Evolutionary conservation across 805 yeast species (phyloP), one percentile per base, ranked within the genome.

Genomic region (Ogataea kodamae): DNA sequence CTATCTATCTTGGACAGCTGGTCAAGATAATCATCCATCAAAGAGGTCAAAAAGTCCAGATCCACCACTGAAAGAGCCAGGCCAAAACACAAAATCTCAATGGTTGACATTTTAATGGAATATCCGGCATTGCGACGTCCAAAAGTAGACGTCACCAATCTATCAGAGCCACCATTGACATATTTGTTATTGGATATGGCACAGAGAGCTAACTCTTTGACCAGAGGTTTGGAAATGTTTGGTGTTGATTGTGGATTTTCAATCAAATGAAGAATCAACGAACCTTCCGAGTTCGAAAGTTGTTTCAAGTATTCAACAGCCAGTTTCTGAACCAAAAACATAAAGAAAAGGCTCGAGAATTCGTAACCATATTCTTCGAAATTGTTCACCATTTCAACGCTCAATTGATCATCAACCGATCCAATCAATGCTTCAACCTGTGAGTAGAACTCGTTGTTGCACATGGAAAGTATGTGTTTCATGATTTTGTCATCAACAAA

Each of bases 1-100:
- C 45, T 44, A 33, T 46, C 42, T 25, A 48, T 26, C 33, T 49
- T 43, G 35, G 39, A 34, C 26, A 55, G 28, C 28, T 50, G 39
- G 26, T 48, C 64, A 34, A 83, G 59, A 18, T 79, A 68, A 9
- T 67, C 62, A 31, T 70, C 69, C 30, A 83, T 67, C 16, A 74
- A 49, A 3, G 64, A 55, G 20, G 66, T 58, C 19, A 77, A 68
- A 4, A 60, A 56, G 0, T 64, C 65, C n/a, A 65, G 48, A 11
- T 67, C 66, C 22, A 72, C 61, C 24, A 65, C 57, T 15, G 72
- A 74, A 14, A 70, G 60, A 18, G 67, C 56, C 35, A 68, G 62
- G 7, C 82, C 80, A 12, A 76, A 69, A 5, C 77, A 70, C 6
- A 84, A 66, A n/a, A 79, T 68, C 51, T 81, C 81, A 20, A 83